Evolutionary conservation across 2,329 filamentous ascomycete genomes (phyloP).

Genomic region (Magnaporthiopsis rhizophila): DNA sequence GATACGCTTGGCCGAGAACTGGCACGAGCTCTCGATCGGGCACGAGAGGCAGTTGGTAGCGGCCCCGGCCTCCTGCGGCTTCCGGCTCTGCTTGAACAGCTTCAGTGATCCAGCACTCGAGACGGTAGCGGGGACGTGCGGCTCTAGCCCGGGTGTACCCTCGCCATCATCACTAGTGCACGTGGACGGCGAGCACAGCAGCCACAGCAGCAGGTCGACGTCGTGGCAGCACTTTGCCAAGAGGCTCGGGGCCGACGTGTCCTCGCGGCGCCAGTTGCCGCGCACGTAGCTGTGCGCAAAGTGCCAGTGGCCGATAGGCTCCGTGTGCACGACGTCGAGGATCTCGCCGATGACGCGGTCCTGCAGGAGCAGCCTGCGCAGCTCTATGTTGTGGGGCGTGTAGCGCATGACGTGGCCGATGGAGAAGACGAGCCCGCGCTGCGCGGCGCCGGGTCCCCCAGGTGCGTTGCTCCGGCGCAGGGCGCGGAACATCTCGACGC

Average conservation of each 20-base stretch:
- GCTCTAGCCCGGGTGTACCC: slow-evolving; percentile 23
- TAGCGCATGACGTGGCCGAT: slow-evolving; percentile 93
- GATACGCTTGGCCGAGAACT: slow-evolving; percentile 77
- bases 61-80: slow-evolving; percentile 63
- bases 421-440: slow-evolving; percentile 56
- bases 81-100: slow-evolving; percentile 67
- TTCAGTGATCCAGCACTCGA: slow-evolving; percentile 69
- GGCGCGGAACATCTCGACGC: slow-evolving; percentile 62
- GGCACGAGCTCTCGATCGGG: slow-evolving; percentile 64
- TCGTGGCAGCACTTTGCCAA: slow-evolving; percentile 96
- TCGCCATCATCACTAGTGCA: slow-evolving; percentile 31
- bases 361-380: slow-evolving; percentile 69
- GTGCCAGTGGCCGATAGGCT: slow-evolving; percentile 95
- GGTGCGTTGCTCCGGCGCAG: slow-evolving; percentile 28
- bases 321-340: slow-evolving; percentile 80
- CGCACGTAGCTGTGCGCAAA: slow-evolving; percentile 86
- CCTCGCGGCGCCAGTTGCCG: slow-evolving; percentile 87
- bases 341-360: slow-evolving; percentile 76
- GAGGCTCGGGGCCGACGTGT: slow-evolving; percentile 68
- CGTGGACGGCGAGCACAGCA: slow-evolving; percentile 65
- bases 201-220: slow-evolving; percentile 86
- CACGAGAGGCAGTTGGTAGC: slow-evolving; percentile 88
- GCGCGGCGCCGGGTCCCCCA: slow-evolving; percentile 18
- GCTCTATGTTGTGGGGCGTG: slow-evolving; percentile 81
- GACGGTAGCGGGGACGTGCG: slow-evolving; percentile 70